These are phyloP conservation scores for Fusarium subtropicale DNA, from an alignment of 2,329 filamentous ascomycete species.

Conservation along the genomic window DNA sequence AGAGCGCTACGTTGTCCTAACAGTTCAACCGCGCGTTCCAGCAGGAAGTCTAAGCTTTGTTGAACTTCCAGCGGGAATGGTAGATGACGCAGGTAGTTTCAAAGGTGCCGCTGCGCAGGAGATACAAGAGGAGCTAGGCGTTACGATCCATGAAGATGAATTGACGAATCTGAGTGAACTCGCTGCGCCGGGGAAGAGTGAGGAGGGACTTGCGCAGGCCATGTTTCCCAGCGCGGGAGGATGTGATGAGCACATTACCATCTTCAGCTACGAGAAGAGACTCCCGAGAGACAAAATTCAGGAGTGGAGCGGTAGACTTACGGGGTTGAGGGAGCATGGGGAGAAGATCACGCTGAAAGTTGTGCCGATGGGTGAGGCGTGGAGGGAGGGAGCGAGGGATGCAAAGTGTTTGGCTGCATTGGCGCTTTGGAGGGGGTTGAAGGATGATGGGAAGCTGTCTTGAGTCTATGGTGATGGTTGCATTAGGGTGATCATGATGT, in stretches of 20 bases:
- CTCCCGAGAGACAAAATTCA: constrained; percentile 62
- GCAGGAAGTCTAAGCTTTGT: constrained; percentile 66
- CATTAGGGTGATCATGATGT: neutral
- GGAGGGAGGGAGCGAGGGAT: constrained; percentile 68
- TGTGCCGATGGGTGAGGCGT: constrained; percentile 66
- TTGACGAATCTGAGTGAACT: constrained; percentile 65
- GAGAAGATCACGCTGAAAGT: constrained; percentile 73
- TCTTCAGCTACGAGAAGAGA: constrained; percentile 67
- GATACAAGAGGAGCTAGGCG: constrained; percentile 69
- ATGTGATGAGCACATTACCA: constrained; percentile 70
- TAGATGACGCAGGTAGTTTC: constrained; percentile 66
- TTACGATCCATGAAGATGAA: constrained; percentile 61
- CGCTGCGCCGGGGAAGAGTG: constrained; percentile 51
- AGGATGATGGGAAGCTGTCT: constrained; percentile 58
- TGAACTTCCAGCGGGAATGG: constrained; percentile 70
- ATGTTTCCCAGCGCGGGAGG: constrained; percentile 70
- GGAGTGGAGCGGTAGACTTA: constrained; percentile 68
- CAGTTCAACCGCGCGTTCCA: constrained; percentile 68
- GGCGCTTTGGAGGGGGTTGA: constrained; percentile 68
- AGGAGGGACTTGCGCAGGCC: constrained; percentile 57
- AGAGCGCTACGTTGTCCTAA: constrained; percentile 69
- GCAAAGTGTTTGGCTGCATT: constrained; percentile 70
- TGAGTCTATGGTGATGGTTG: neutral
- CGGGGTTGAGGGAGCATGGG: constrained; percentile 67
- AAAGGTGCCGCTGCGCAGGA: constrained; percentile 69